phyloP scores from a whole-genome alignment of 257 asterid genomes.

The Paulownia fortunei region DNA sequence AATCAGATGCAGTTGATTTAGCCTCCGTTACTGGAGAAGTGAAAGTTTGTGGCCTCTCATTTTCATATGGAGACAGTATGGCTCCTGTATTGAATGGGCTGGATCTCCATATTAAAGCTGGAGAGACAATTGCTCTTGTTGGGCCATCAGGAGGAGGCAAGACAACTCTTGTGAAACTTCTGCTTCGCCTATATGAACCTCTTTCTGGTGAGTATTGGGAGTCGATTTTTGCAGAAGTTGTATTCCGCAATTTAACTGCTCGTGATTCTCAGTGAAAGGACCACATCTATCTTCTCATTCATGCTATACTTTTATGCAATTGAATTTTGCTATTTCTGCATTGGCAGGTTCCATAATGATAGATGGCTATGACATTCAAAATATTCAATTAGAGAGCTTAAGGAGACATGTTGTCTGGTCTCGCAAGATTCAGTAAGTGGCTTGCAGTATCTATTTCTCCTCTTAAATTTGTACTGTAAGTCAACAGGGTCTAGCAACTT shows the following conservation, averaged over 20 bases:
- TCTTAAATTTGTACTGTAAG: background rate
- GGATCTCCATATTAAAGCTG: slow-evolving; percentile 78
- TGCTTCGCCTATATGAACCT: slow-evolving; percentile 92
- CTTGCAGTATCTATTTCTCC: slow-evolving; percentile 11
- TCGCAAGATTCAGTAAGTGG: slow-evolving; percentile 83
- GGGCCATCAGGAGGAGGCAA: slow-evolving; percentile 99
- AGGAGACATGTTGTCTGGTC: slow-evolving; percentile 86
- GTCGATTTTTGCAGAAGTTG: slow-evolving; percentile 6
- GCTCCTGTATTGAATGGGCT: slow-evolving; percentile 60
- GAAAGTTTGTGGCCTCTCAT: slow-evolving; percentile 64
- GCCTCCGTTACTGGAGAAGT: slow-evolving; percentile 70
- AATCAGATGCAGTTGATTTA: slow-evolving; percentile 70
- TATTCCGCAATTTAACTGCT: background rate
- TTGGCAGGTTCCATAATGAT: slow-evolving; percentile 67
- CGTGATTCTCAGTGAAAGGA: background rate
- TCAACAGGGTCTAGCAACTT: background rate
- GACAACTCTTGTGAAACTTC: slow-evolving; percentile 88
- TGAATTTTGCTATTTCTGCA: slow-evolving; percentile 19
- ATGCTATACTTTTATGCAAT: background rate
- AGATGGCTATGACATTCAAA: slow-evolving; percentile 72
- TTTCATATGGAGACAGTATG: slow-evolving; percentile 59
- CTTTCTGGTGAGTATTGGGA: slow-evolving; percentile 53
- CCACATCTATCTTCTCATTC: slow-evolving; percentile 7
- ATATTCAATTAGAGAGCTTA: slow-evolving; percentile 62
- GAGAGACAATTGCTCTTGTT: slow-evolving; percentile 88